Conservation (phyloP, 2,329 filamentous ascomycete genomes). For the Tolypocladium capitatum region DNA sequence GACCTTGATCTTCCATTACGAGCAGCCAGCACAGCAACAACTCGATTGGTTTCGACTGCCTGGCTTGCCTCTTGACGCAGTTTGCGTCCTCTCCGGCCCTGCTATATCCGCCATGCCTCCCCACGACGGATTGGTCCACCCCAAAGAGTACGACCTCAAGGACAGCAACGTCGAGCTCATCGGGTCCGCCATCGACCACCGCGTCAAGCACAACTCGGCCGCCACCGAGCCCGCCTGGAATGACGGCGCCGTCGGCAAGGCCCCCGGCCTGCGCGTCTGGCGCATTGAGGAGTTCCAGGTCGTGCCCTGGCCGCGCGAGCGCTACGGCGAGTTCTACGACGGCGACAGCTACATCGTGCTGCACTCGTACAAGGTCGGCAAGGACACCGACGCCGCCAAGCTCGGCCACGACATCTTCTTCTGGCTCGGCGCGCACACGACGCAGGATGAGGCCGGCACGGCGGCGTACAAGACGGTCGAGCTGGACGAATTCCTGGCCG, state of each 20-base stretch:
- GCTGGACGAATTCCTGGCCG: conserved; percentile 52
- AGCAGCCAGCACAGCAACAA: neutral
- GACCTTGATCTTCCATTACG: neutral
- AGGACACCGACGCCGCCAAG: conserved; percentile 24
- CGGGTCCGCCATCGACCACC: conserved; percentile 50
- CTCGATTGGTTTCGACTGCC: neutral
- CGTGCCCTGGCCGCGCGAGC: conserved; percentile 42
- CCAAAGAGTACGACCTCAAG: conserved; percentile 52
- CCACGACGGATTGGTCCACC: conserved; percentile 47
- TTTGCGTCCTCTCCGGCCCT: too few species aligned
- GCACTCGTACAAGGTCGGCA: conserved; percentile 40
- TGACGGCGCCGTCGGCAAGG: conserved; percentile 36
- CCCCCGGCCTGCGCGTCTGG: conserved; percentile 47
- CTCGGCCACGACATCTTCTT: conserved; percentile 55
- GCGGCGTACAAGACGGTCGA: conserved; percentile 61
- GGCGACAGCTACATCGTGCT: conserved; percentile 58
- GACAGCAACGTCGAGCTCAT: conserved; percentile 57
- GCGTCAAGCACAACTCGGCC: conserved; percentile 54
- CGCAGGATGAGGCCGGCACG: conserved; percentile 55
- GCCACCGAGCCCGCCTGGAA: conserved; percentile 55
- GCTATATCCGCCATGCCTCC: conserved; percentile 37
- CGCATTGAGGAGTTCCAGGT: conserved; percentile 56
- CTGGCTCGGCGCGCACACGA: conserved; percentile 53
- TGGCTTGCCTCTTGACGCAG: too few species aligned
- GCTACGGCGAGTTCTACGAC: conserved; percentile 49